Evolutionary conservation across 305 asterid genomes (phyloP).

Genomic region (Plantago lanceolata): DNA sequence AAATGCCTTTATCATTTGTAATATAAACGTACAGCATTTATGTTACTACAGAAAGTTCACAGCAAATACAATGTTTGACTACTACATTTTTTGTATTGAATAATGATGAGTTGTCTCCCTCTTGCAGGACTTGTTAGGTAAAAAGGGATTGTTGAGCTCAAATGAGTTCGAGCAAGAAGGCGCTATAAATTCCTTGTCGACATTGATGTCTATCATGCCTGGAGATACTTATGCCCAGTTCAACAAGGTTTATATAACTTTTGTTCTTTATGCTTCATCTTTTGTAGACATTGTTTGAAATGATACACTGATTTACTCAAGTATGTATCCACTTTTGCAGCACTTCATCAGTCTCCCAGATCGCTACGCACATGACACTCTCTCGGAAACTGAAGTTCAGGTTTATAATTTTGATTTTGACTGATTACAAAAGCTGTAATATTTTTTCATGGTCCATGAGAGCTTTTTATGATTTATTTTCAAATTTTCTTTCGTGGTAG

Average conservation of each 20-base stretch:
- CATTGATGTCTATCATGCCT: slow-evolving; percentile 82
- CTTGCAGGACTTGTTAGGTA: slow-evolving; percentile 69
- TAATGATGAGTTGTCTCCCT: slow-evolving; percentile 21
- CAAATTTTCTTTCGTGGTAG: neutral
- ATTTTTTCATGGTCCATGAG: slow-evolving; percentile 2
- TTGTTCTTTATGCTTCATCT: slow-evolving; percentile 20
- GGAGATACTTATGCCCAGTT: slow-evolving; percentile 81
- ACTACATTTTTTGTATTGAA: neutral
- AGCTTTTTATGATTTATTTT: slow-evolving; percentile 2
- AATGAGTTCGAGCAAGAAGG: slow-evolving; percentile 68
- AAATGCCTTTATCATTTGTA: too few species aligned
- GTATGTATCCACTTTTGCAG: slow-evolving; percentile 41
- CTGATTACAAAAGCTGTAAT: neutral
- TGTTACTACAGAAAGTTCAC: too few species aligned
- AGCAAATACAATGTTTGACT: neutral
- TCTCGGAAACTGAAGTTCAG: slow-evolving; percentile 84
- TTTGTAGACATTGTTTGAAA: slow-evolving; percentile 20
- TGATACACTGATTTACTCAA: slow-evolving; percentile 11
- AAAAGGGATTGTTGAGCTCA: slow-evolving; percentile 68
- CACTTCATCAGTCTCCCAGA: slow-evolving; percentile 71
- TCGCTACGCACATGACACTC: slow-evolving; percentile 58
- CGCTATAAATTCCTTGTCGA: slow-evolving; percentile 67
- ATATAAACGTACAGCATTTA: too few species aligned
- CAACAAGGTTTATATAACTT: slow-evolving; percentile 55
- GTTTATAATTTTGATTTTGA: slow-evolving; percentile 33